A percentile compares a stretch with the other conserved stretches of the same genome.
Conservation (phyloP, 31 red algal genomes). For the Bonnemaisonia californica region DNA sequence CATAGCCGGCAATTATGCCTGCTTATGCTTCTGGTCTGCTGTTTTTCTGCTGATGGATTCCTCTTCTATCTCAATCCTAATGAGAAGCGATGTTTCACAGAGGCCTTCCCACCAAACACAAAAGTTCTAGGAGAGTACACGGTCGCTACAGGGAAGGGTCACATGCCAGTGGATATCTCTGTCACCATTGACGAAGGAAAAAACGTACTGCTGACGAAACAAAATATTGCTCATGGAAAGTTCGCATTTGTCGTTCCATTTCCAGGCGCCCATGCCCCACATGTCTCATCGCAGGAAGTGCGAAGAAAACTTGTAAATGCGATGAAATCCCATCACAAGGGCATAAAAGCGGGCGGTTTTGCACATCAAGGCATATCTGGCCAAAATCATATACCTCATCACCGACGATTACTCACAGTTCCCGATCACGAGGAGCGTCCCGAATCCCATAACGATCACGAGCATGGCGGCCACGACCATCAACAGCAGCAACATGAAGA, state of each 20-base stretch:
- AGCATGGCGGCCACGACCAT: slow-evolving; percentile 22
- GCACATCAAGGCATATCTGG: no score
- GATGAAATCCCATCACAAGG: not conserved
- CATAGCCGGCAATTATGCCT: no score
- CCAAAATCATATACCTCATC: not conserved
- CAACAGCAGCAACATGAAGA: slow-evolving; percentile 6
- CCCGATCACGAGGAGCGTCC: not conserved
- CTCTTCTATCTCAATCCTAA: slow-evolving; percentile 61
- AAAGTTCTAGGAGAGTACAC: slow-evolving; percentile 75
- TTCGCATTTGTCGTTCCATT: slow-evolving; percentile 65
- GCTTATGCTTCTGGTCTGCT: not conserved
- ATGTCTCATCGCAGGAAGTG: slow-evolving; percentile 43
- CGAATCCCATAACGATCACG: not conserved
- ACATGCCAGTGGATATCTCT: slow-evolving; percentile 61
- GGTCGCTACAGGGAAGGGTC: slow-evolving; percentile 54
- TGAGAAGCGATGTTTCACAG: slow-evolving; percentile 60
- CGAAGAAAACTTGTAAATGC: slow-evolving; percentile 16
- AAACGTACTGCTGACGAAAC: slow-evolving; percentile 10
- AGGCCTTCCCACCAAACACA: slow-evolving; percentile 49
- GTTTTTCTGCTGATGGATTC: slow-evolving; percentile 3
- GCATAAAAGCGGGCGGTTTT: no score
- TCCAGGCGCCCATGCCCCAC: not conserved
- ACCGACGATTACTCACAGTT: not conserved
- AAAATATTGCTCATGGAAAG: slow-evolving; percentile 66
- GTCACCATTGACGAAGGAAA: slow-evolving; percentile 30